Evolutionary conservation across 306 rosid species (phyloP).

Genomic region (Sesbania bispinosa): DNA sequence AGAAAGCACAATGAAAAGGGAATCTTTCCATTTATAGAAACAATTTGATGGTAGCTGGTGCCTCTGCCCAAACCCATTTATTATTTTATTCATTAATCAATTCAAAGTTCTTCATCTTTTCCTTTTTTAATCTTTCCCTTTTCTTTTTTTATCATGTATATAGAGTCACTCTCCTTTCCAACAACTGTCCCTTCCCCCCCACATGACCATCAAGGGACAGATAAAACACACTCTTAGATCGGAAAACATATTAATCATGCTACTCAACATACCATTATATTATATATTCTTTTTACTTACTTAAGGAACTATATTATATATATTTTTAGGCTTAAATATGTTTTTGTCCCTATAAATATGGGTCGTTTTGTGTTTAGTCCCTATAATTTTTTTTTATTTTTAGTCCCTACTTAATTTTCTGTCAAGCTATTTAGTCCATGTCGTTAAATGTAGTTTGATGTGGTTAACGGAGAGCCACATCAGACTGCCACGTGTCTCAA

Average conservation of each 20-base stretch:
- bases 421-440: too few relatives aligned
- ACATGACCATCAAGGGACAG: constrained; percentile 11
- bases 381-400: too few relatives aligned
- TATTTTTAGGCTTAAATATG: too few relatives aligned
- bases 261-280: neutral
- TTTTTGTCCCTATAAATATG: too few relatives aligned
- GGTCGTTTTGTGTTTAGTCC: too few relatives aligned
- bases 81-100: constrained; percentile 6
- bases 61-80: neutral
- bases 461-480: too few relatives aligned
- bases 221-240: neutral
- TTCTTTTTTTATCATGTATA: neutral
- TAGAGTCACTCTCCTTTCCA: neutral
- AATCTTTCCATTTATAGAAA: constrained; percentile 55
- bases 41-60: neutral
- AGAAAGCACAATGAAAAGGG: neutral
- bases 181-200: constrained; percentile 22
- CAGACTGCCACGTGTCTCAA: too few relatives aligned
- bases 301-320: neutral
- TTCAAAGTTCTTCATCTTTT: neutral
- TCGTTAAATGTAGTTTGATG: too few relatives aligned
- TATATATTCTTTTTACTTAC: neutral
- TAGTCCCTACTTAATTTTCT: too few relatives aligned
- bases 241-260: neutral
- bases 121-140: neutral